Evolutionary conservation across 768 basidiomycete species (phyloP).

Genomic region (Solioccasus polychromus): DNA sequence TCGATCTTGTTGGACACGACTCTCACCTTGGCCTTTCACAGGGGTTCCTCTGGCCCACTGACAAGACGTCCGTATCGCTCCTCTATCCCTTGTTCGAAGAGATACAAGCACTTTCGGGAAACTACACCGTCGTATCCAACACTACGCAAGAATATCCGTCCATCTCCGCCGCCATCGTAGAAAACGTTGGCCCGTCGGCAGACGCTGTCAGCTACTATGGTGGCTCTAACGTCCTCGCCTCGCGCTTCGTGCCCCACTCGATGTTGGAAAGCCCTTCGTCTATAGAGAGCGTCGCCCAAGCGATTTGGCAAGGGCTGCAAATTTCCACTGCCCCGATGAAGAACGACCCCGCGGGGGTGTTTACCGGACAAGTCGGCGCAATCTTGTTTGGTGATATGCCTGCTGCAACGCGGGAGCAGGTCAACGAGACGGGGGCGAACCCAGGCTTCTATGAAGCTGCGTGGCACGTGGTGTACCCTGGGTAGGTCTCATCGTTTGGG

Average conservation of each 20-base stretch:
- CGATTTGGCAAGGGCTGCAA: constrained; percentile 15
- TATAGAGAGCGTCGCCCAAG: constrained; percentile 11
- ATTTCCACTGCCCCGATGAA: constrained; percentile 1
- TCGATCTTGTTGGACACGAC: no score
- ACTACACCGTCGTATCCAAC: constrained; percentile 13
- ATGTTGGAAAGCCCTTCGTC: constrained; percentile 4
- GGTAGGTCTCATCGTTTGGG: constrained; percentile 1
- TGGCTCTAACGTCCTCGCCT: constrained; percentile 3
- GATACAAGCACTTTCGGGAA: constrained; percentile 6
- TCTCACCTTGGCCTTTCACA: background rate
- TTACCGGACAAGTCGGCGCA: background rate
- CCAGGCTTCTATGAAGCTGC: constrained; percentile 18
- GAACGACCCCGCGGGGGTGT: background rate
- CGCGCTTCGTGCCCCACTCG: constrained; percentile 18
- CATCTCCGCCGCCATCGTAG: constrained; percentile 4
- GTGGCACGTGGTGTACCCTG: constrained; percentile 9
- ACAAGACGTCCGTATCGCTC: constrained; percentile 2
- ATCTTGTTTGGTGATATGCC: constrained; percentile 16
- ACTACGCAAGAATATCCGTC: constrained; percentile 13
- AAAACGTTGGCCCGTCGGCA: constrained; percentile 3
- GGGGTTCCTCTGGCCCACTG: constrained; percentile 11
- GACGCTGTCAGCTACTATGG: constrained; percentile 12
- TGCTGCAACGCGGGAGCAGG: constrained; percentile 2
- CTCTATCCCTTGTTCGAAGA: constrained; percentile 17
- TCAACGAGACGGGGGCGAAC: constrained; percentile 18